A percentile compares a stretch with the other conserved stretches of the same genome.
Conservation (phyloP, 1,284 basidiomycete genomes). For the Malassezia nana region DNA sequence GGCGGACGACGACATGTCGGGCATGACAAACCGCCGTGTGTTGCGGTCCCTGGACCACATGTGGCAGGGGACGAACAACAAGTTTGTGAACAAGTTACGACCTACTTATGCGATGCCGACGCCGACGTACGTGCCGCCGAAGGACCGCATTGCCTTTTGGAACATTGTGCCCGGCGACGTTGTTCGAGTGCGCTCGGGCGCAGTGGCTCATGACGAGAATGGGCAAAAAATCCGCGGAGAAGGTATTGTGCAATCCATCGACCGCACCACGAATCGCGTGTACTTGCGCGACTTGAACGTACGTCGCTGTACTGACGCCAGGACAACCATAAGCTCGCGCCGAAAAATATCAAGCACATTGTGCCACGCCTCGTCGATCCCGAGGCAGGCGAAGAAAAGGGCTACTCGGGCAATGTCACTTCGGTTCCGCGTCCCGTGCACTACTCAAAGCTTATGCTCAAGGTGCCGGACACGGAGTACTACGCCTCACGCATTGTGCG, state of each 20-base stretch:
- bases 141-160: conserved; percentile 50
- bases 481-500: conserved; percentile 35
- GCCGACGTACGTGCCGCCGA: conserved; percentile 46
- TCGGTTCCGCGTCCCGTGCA: conserved; percentile 39
- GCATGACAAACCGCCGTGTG: conserved; percentile 23
- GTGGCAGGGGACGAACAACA: conserved; percentile 35
- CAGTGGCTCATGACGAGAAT: conserved; percentile 26
- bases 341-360: conserved; percentile 35
- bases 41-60: conserved; percentile 48
- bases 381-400: conserved; percentile 27
- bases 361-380: conserved; percentile 36
- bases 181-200: conserved; percentile 44
- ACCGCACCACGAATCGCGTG: conserved; percentile 38
- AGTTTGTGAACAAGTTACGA: conserved; percentile 36
- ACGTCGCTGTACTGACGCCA: conserved; percentile 2
- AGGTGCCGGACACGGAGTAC: conserved; percentile 34
- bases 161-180: conserved; percentile 49
- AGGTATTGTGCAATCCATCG: conserved; percentile 38
- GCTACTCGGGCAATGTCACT: conserved; percentile 33
- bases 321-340: conserved; percentile 35
- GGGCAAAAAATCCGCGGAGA: conserved; percentile 31
- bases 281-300: conserved; percentile 36
- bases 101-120: conserved; percentile 41
- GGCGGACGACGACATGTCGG: conserved; percentile 2
- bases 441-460: conserved; percentile 47